A percentile compares a stretch with the other conserved stretches of the same genome.
phyloP scores from a whole-genome alignment of 2,329 filamentous ascomycete genomes.

The Fusarium heterosporum region DNA sequence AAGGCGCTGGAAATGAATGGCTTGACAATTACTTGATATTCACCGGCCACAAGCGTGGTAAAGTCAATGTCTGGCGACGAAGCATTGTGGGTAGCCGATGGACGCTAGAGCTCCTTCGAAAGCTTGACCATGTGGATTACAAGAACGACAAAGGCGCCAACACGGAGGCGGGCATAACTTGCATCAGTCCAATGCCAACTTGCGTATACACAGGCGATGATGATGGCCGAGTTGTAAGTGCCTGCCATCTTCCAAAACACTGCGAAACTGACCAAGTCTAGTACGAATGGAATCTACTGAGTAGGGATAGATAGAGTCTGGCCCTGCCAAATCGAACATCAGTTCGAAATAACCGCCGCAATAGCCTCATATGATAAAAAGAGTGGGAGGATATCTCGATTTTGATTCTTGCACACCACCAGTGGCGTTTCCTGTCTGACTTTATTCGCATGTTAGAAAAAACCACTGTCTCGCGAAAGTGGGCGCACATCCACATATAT shows the following conservation, averaged over 20 bases:
- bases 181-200: constrained; percentile 84
- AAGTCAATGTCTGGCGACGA: constrained; percentile 82
- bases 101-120: constrained; percentile 80
- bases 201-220: constrained; percentile 95
- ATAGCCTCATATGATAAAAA: constrained; percentile 26
- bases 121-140: constrained; percentile 81
- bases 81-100: constrained; percentile 71
- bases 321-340: constrained; percentile 32
- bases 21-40: constrained; percentile 87
- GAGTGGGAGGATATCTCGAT: constrained; percentile 10
- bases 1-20: constrained; percentile 92
- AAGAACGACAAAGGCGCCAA: constrained; percentile 70
- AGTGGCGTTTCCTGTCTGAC: constrained; percentile 27
- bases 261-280: constrained; percentile 46
- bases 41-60: constrained; percentile 85
- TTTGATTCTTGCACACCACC: constrained; percentile 31
- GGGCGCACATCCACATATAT: constrained; percentile 25
- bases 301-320: constrained; percentile 65
- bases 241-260: background rate
- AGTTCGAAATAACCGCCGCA: constrained; percentile 33
- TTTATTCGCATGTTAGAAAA: constrained; percentile 39
- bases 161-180: constrained; percentile 80
- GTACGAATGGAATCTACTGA: constrained; percentile 74
- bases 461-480: constrained; percentile 25
- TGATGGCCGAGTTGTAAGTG: constrained; percentile 82